phyloP scores from a whole-genome alignment of 805 yeast genomes.

The Millerago galiae region DNA sequence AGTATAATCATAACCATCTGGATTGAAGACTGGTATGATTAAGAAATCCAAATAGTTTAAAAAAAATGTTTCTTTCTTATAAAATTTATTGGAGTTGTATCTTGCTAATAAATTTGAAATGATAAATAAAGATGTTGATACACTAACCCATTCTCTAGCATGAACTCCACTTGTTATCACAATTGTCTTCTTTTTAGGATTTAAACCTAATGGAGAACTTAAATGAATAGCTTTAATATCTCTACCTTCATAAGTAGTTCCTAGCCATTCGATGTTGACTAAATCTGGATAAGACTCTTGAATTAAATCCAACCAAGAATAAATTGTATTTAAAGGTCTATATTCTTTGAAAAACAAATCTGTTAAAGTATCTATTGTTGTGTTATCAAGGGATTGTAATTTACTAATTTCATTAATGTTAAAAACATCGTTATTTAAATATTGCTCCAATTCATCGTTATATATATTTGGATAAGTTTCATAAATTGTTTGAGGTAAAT shows the following conservation, averaged over 20 bases:
- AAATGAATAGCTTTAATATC: constrained; percentile 62
- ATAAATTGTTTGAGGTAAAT: constrained; percentile 49
- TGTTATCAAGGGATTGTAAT: constrained; percentile 3
- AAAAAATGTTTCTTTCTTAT: constrained; percentile 35
- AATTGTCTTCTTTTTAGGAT: constrained; percentile 51
- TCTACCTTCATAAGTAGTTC: constrained; percentile 71
- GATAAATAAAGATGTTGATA: constrained; percentile 58
- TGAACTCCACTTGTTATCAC: constrained; percentile 81
- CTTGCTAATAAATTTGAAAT: constrained; percentile 41
- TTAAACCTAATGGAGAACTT: constrained; percentile 38
- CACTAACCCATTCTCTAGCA: constrained; percentile 87
- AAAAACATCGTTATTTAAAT: constrained; percentile 1
- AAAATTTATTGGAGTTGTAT: constrained; percentile 31
- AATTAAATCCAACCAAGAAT: constrained; percentile 64
- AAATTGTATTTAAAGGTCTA: constrained; percentile 59
- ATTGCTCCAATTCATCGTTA: constrained; percentile 6
- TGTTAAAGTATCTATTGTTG: constrained; percentile 12
- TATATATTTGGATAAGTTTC: constrained; percentile 43
- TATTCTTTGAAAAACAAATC: constrained; percentile 67
- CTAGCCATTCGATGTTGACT: constrained; percentile 60
- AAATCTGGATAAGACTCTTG: constrained; percentile 57
- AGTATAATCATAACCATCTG: constrained; percentile 84
- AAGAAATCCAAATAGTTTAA: constrained; percentile 61
- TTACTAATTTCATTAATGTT: constrained; percentile 1
- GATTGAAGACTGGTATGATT: constrained; percentile 79